A percentile compares a stretch with the other conserved stretches of the same genome.
phyloP scores from a whole-genome alignment of 495 filamentous ascomycete species.

The Penicillium nucicola region DNA sequence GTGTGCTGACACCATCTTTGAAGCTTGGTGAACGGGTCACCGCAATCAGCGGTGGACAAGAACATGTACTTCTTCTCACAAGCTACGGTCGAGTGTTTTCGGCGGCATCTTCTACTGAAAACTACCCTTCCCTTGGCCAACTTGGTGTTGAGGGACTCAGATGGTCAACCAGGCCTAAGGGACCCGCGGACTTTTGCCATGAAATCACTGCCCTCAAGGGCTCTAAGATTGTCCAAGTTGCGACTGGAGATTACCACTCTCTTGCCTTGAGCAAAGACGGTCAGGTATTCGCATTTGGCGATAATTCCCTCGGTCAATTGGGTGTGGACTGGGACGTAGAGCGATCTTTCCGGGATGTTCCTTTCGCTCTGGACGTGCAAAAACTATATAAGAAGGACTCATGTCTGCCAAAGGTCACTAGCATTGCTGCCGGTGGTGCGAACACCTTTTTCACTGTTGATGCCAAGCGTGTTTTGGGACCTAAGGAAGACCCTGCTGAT shows the following conservation, averaged over 20 bases:
- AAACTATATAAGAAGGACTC: slow-evolving; percentile 65
- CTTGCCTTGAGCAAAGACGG: slow-evolving; percentile 71
- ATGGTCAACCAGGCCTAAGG: slow-evolving; percentile 73
- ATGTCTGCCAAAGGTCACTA: slow-evolving; percentile 59
- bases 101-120: slow-evolving; percentile 70
- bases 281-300: slow-evolving; percentile 81
- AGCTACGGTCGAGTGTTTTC: slow-evolving; percentile 82
- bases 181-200: slow-evolving; percentile 75
- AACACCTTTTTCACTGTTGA: slow-evolving; percentile 88
- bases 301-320: slow-evolving; percentile 84
- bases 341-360: slow-evolving; percentile 61
- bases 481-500: slow-evolving; percentile 37
- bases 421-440: slow-evolving; percentile 76
- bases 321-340: slow-evolving; percentile 67
- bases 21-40: slow-evolving; percentile 71
- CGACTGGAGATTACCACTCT: slow-evolving; percentile 85
- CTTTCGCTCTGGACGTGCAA: slow-evolving; percentile 62
- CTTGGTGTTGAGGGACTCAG: slow-evolving; percentile 79
- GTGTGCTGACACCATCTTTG: slow-evolving; percentile 65
- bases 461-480: slow-evolving; percentile 53
- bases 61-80: slow-evolving; percentile 86
- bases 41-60: slow-evolving; percentile 69
- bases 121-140: slow-evolving; percentile 80
- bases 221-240: slow-evolving; percentile 65
- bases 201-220: slow-evolving; percentile 65